phyloP scores from a whole-genome alignment of 192 early-diverging fungal species.

The Phycomyces nitens region DNA sequence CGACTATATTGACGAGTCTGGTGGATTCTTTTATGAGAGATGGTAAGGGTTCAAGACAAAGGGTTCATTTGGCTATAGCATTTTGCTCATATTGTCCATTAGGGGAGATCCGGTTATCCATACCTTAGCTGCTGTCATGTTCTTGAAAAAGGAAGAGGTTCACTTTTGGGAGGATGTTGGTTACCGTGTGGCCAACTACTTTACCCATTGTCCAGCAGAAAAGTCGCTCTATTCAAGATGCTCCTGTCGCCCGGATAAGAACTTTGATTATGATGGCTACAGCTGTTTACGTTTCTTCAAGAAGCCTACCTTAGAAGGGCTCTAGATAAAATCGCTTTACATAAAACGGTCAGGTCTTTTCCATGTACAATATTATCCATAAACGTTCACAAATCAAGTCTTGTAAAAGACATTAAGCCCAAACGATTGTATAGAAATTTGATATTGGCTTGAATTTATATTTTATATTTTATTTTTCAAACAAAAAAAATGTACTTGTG shows the following conservation, averaged over 20 bases:
- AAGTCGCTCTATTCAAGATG: constrained; percentile 33
- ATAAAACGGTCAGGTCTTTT: too few relatives aligned
- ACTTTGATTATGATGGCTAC: constrained; percentile 38
- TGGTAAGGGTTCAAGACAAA: constrained; percentile 38
- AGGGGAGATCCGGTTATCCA: constrained; percentile 74
- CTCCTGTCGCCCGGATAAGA: constrained; percentile 47
- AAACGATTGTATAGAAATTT: too few relatives aligned
- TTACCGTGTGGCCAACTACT: constrained; percentile 53
- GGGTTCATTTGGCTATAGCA: too few relatives aligned
- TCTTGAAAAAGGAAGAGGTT: constrained; percentile 60
- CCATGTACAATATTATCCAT: too few relatives aligned
- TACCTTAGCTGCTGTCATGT: constrained; percentile 57
- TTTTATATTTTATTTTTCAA: too few relatives aligned
- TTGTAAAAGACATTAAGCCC: too few relatives aligned
- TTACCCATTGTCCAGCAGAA: constrained; percentile 68
- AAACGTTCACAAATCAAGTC: too few relatives aligned
- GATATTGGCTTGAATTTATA: too few relatives aligned
- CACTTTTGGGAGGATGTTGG: constrained; percentile 73
- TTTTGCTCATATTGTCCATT: too few relatives aligned
- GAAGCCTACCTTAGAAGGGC: constrained; percentile 26
- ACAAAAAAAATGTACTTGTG: too few relatives aligned
- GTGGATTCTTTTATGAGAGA: constrained; percentile 73
- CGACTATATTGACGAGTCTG: constrained; percentile 54
- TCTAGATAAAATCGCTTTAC: too few relatives aligned
- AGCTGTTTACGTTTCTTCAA: constrained; percentile 33